Evolutionary conservation across 164 flowering plant genomes (phyloP).

Genomic region (Sextonia rubra): DNA sequence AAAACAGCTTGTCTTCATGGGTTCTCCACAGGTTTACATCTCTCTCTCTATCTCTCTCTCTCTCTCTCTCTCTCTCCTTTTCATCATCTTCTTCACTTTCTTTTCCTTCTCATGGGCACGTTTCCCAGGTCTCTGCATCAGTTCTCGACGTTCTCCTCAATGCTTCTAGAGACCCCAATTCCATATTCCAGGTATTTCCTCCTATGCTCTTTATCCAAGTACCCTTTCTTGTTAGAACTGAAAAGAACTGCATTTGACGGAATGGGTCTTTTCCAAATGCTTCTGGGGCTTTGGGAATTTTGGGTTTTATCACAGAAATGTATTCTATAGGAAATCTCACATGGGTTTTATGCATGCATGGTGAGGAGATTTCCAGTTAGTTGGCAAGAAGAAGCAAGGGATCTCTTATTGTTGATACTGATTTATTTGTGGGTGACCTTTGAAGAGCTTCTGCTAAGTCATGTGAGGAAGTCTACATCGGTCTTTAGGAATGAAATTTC

Average conservation of each 20-base stretch:
- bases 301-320: neutral
- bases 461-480: neutral
- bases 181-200: slow-evolving; percentile 68
- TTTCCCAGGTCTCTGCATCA: slow-evolving; percentile 58
- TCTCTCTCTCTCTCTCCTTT: neutral
- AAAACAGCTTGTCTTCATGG: slow-evolving; percentile 81
- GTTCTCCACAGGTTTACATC: slow-evolving; percentile 73
- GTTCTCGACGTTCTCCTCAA: slow-evolving; percentile 76
- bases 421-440: too few species aligned
- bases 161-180: slow-evolving; percentile 61
- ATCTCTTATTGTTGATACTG: too few species aligned
- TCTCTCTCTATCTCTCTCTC: slow-evolving; percentile 8
- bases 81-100: slow-evolving; percentile 2
- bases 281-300: neutral
- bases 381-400: too few species aligned
- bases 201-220: neutral
- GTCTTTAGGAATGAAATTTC: neutral
- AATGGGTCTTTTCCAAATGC: neutral
- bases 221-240: neutral
- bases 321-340: neutral
- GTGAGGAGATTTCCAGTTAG: neutral
- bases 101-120: neutral
- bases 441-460: neutral
- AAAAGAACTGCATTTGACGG: neutral
- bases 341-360: neutral